phyloP scores from a whole-genome alignment of 2,329 filamentous ascomycete genomes.

The Leptodontidium sp. region DNA sequence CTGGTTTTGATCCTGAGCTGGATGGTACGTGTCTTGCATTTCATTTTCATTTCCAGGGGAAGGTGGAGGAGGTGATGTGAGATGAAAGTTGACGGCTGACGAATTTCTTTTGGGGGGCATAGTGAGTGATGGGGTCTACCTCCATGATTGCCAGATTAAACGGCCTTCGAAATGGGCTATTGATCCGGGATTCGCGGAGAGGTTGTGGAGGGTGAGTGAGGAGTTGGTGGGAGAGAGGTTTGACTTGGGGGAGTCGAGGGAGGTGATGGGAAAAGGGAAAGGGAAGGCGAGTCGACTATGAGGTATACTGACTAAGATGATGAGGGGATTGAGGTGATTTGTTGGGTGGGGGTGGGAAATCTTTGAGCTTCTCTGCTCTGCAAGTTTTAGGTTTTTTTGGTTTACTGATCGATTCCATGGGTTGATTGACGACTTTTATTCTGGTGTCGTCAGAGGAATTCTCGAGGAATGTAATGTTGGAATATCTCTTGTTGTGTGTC shows the following conservation, averaged over 20 bases:
- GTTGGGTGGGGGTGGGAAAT: no score
- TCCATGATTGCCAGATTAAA: constrained; percentile 48
- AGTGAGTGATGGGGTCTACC: constrained; percentile 39
- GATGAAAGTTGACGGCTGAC: no score
- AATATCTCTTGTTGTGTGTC: no score
- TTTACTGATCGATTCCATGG: no score
- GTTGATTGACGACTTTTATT: no score
- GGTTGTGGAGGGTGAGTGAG: constrained; percentile 56
- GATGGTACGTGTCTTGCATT: constrained; percentile 3
- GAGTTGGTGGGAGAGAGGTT: constrained; percentile 54
- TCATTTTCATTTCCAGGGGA: no score
- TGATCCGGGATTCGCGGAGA: constrained; percentile 48
- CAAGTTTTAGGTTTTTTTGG: no score
- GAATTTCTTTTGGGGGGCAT: background rate
- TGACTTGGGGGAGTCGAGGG: background rate
- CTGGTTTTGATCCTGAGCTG: constrained; percentile 49
- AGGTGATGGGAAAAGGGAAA: no score
- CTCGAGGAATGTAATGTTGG: no score
- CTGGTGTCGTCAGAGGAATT: no score
- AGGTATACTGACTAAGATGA: background rate
- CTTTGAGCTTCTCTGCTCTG: no score
- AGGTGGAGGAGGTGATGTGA: no score
- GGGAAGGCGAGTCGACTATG: background rate
- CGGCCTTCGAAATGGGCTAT: constrained; percentile 34
- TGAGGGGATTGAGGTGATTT: background rate